These are phyloP conservation scores for Primulina huaijiensis DNA, from an alignment of 257 asterid species.

Conservation along the genomic window DNA sequence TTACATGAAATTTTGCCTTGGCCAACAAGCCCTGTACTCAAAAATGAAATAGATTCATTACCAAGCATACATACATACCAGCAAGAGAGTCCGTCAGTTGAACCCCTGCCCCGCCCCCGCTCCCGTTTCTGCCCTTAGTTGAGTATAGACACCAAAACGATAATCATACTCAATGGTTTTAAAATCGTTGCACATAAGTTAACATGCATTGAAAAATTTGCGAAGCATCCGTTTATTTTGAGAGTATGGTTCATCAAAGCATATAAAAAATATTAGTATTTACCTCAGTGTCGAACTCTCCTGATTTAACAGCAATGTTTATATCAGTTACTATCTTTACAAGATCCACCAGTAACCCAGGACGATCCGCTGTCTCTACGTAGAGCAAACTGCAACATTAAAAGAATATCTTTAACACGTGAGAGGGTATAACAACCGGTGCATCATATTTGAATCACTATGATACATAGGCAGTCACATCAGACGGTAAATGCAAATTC, in stretches of 20 bases:
- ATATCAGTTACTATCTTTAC: conserved; percentile 82
- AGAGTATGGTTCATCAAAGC: background rate
- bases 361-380: conserved; percentile 87
- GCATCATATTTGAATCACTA: background rate
- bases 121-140: too few species aligned
- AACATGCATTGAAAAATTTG: background rate
- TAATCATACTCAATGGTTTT: background rate
- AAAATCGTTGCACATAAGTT: background rate
- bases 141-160: too few species aligned
- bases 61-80: background rate
- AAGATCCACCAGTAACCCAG: conserved; percentile 92
- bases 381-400: conserved; percentile 65
- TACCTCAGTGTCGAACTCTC: conserved; percentile 96
- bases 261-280: background rate
- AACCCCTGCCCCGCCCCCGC: too few species aligned
- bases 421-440: background rate
- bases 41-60: background rate
- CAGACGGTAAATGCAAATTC: background rate
- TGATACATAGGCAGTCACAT: background rate
- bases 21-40: conserved; percentile 77
- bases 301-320: conserved; percentile 74
- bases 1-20: conserved; percentile 90
- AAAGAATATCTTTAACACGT: conserved; percentile 13
- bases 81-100: background rate
- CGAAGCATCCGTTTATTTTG: background rate